phyloP scores from a whole-genome alignment of 768 basidiomycete species.

The Russula abietina region DNA sequence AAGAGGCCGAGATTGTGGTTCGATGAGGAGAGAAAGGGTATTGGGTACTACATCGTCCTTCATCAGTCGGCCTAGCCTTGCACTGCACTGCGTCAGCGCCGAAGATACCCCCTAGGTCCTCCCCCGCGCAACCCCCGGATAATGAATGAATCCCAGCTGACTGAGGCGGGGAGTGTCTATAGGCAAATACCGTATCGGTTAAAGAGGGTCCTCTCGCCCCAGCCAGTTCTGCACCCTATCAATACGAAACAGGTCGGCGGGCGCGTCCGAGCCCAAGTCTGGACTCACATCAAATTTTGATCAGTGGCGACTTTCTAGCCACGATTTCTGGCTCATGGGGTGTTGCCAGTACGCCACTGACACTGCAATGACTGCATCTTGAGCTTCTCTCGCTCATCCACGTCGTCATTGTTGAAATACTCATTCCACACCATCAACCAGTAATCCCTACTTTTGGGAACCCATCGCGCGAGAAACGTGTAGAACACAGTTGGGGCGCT shows the following conservation, averaged over 20 bases:
- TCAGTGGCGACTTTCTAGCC: not conserved
- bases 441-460: not conserved
- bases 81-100: not conserved
- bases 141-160: not conserved
- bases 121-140: not conserved
- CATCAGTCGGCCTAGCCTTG: not conserved
- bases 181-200: conserved; percentile 7
- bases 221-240: not conserved
- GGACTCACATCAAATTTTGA: conserved; percentile 3
- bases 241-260: not conserved
- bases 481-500: not conserved
- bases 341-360: not conserved
- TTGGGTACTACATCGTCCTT: no score
- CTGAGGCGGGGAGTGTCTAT: not conserved
- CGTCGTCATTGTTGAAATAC: not conserved
- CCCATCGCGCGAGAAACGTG: conserved; percentile 6
- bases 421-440: no score
- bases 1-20: not conserved
- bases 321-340: not conserved
- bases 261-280: not conserved
- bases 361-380: not conserved
- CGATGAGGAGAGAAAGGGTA: not conserved
- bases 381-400: not conserved
- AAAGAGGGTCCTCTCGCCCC: not conserved
- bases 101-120: not conserved